Conservation (phyloP, 805 yeast genomes). For the Candida koratica region DNA sequence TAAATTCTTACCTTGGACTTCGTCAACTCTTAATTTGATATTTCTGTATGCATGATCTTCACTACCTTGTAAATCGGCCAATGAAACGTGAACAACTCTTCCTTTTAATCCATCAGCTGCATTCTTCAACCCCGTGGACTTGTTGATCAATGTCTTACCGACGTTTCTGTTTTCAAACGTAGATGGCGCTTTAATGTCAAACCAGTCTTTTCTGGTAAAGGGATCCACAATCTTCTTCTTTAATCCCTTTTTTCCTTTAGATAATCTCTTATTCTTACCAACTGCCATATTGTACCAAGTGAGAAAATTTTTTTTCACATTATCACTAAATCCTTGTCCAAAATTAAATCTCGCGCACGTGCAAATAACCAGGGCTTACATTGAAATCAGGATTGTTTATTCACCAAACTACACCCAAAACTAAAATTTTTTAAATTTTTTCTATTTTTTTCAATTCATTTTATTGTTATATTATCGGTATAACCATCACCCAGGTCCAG, state of each 20-base stretch:
- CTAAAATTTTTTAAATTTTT: slow-evolving; percentile 8
- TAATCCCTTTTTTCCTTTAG: slow-evolving; percentile 91
- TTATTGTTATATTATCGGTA: slow-evolving; percentile 3
- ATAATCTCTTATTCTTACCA: slow-evolving; percentile 63
- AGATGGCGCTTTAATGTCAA: slow-evolving; percentile 97
- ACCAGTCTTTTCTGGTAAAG: slow-evolving; percentile 99
- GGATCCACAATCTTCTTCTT: slow-evolving; percentile 99
- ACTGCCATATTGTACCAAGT: slow-evolving; percentile 44
- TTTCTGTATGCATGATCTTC: slow-evolving; percentile 99
- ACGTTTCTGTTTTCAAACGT: slow-evolving; percentile 98
- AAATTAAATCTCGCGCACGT: no score
- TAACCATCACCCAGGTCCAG: slow-evolving; percentile 3
- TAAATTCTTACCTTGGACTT: slow-evolving; percentile 97
- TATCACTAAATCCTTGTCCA: no score
- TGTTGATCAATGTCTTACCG: slow-evolving; percentile 98
- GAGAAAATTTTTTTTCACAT: slow-evolving; percentile 8
- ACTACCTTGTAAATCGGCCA: slow-evolving; percentile 97
- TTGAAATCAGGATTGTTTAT: slow-evolving; percentile 36
- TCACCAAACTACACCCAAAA: slow-evolving; percentile 36
- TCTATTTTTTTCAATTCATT: neutral
- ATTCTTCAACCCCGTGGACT: slow-evolving; percentile 95
- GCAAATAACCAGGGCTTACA: slow-evolving; percentile 4
- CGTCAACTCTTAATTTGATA: slow-evolving; percentile 96
- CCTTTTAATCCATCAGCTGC: slow-evolving; percentile 98
- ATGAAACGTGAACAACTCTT: slow-evolving; percentile 91